A percentile compares a stretch with the other conserved stretches of the same genome.
phyloP scores from a whole-genome alignment of 331 rosid species.

The Spiraea crenata region DNA sequence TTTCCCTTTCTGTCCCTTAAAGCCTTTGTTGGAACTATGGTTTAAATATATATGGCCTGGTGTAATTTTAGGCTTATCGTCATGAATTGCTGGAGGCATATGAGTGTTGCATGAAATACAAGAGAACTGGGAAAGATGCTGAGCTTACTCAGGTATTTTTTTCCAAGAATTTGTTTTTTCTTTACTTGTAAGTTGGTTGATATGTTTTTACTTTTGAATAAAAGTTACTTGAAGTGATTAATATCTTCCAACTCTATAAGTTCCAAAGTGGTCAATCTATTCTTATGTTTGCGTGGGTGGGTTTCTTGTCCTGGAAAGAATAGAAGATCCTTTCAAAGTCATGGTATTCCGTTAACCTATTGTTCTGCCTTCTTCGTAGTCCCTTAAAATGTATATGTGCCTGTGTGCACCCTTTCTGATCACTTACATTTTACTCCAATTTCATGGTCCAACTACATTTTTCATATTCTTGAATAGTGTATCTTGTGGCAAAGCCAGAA shows the following conservation, averaged over 20 bases:
- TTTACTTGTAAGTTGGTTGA: background rate
- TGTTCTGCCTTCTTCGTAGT: too few relatives aligned
- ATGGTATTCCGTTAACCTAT: background rate
- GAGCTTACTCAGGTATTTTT: conserved; percentile 87
- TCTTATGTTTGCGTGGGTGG: background rate
- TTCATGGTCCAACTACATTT: background rate
- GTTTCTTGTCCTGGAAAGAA: background rate
- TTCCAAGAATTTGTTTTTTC: background rate
- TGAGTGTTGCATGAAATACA: conserved; percentile 90
- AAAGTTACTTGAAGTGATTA: background rate
- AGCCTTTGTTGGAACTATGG: conserved; percentile 4
- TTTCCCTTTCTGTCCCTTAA: conserved; percentile 6
- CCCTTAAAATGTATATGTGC: background rate
- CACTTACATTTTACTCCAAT: background rate
- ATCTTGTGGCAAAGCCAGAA: background rate
- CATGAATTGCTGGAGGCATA: conserved; percentile 87
- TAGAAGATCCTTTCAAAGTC: background rate
- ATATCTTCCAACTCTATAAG: background rate
- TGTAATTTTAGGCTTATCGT: conserved; percentile 61
- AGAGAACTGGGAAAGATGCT: conserved; percentile 91
- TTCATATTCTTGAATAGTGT: background rate
- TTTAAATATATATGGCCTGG: conserved; percentile 5
- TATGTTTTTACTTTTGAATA: background rate
- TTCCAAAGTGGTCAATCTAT: background rate
- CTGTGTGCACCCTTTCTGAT: background rate